phyloP scores from a whole-genome alignment of 176 grass and related monocot species.

The Cenchrus purpureus region DNA sequence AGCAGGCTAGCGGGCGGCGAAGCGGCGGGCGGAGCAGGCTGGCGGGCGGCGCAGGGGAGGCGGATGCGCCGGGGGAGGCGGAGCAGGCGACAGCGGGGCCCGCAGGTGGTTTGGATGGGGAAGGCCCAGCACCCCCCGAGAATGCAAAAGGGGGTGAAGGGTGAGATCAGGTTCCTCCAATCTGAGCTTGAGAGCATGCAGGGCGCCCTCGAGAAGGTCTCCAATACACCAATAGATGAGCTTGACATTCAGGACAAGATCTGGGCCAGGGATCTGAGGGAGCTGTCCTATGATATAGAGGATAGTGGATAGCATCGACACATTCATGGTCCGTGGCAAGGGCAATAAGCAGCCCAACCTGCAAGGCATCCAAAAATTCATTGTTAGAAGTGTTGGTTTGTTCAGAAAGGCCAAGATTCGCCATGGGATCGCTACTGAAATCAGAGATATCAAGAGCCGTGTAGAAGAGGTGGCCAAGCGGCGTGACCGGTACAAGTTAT shows the following conservation, averaged over 20 bases:
- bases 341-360: accelerated
- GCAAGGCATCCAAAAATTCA: background rate
- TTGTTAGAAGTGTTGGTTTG: background rate
- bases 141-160: background rate
- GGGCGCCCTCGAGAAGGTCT: background rate
- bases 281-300: slow-evolving; percentile 29
- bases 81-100: no score
- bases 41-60: no score
- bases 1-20: no score
- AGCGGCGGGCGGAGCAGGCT: no score
- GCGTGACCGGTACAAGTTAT: background rate
- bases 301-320: slow-evolving; percentile 4
- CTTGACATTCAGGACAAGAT: background rate
- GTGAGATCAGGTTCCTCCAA: background rate
- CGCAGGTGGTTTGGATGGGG: no score
- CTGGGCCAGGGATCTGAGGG: slow-evolving; percentile 1
- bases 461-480: background rate
- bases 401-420: background rate
- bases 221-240: accelerated
- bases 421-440: background rate
- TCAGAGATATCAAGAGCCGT: background rate
- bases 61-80: no score
- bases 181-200: background rate
- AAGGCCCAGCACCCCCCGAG: no score
- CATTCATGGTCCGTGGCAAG: background rate